These are phyloP conservation scores for Heteromeles arbutifolia DNA, from an alignment of 306 rosid genomes.

Conservation along the genomic window DNA sequence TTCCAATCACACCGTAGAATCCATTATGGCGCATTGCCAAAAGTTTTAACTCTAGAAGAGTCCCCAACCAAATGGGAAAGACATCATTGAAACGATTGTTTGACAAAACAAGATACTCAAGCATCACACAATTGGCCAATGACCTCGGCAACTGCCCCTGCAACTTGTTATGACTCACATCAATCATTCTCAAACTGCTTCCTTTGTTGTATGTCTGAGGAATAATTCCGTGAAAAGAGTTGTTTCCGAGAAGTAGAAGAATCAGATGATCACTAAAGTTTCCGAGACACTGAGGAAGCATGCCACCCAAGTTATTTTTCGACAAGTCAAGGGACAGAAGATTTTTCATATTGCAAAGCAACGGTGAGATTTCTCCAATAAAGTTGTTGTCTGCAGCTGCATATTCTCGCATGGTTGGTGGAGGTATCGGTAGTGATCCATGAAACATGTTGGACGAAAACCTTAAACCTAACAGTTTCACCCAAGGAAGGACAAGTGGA, in stretches of 20 bases:
- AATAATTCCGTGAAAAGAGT: not conserved
- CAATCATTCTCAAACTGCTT: not conserved
- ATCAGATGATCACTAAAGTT: not conserved
- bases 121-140: not conserved
- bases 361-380: not conserved
- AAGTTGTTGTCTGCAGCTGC: not conserved
- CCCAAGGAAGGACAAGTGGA: not conserved
- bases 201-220: not conserved
- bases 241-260: not conserved
- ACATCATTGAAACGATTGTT: not conserved
- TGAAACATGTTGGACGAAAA: not conserved
- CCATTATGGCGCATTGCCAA: not conserved
- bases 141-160: not conserved
- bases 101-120: not conserved
- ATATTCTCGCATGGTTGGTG: not conserved
- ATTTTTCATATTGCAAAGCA: not conserved
- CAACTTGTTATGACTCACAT: not conserved
- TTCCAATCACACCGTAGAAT: not conserved
- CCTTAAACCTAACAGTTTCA: not conserved
- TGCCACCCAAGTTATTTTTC: not conserved
- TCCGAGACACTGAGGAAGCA: not conserved
- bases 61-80: not conserved
- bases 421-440: not conserved
- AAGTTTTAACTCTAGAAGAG: not conserved
- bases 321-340: not conserved